A percentile compares a stretch with the other conserved stretches of the same genome.
Evolutionary conservation across 106 monocot species (phyloP).

Genomic region (Platanthera zijinensis): DNA sequence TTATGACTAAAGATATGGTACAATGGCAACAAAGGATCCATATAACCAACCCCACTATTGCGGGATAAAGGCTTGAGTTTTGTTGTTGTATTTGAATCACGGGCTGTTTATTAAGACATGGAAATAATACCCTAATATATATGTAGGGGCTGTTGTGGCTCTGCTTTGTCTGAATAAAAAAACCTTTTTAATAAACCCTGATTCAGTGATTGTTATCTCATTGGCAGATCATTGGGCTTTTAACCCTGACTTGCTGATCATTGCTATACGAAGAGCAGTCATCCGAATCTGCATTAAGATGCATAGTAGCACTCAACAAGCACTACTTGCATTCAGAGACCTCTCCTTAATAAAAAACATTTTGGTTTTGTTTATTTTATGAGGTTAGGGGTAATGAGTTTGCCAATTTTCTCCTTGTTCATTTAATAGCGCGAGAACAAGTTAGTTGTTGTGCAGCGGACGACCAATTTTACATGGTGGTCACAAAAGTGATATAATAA

Average conservation of each 20-base stretch:
- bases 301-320: not conserved
- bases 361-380: too few species aligned
- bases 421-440: too few species aligned
- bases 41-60: too few species aligned
- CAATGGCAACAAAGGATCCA: too few species aligned
- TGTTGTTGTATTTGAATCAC: not conserved
- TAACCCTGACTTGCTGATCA: not conserved
- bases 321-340: not conserved
- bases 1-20: too few species aligned
- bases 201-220: not conserved
- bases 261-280: not conserved
- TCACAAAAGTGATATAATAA: too few species aligned
- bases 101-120: not conserved
- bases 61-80: too few species aligned
- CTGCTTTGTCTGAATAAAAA: not conserved
- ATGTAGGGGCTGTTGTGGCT: not conserved
- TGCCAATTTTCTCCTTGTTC: too few species aligned
- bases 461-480: too few species aligned
- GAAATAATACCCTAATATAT: not conserved
- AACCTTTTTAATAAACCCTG: not conserved
- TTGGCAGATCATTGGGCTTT: not conserved
- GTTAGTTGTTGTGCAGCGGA: too few species aligned
- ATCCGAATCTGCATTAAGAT: not conserved
- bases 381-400: too few species aligned
- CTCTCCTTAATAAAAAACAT: too few species aligned